phyloP scores from a whole-genome alignment of 352 stramenopile genomes.

The Pythium folliculosum region DNA sequence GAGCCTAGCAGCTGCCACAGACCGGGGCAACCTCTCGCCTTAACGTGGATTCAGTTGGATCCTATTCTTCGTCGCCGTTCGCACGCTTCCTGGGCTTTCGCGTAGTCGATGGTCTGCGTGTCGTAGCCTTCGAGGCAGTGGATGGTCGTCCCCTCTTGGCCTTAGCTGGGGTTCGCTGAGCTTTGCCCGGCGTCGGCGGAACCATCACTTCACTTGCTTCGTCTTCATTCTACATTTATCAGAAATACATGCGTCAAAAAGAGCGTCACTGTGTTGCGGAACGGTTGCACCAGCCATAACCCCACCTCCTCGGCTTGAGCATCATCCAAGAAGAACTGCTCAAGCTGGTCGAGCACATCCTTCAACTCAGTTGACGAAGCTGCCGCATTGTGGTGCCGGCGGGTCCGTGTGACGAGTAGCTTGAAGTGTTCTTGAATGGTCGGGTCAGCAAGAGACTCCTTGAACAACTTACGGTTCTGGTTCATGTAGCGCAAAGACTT shows the following conservation, averaged over 20 bases:
- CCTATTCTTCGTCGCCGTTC: conserved; percentile 19
- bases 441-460: conserved; percentile 90
- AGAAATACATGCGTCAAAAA: background rate
- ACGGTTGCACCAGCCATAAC: background rate
- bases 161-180: conserved; percentile 5
- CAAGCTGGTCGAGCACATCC: conserved; percentile 72
- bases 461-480: conserved; percentile 89
- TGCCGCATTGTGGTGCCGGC: conserved; percentile 40
- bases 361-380: conserved; percentile 67
- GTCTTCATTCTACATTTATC: conserved; percentile 25
- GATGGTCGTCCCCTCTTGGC: conserved; percentile 7
- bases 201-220: conserved; percentile 7
- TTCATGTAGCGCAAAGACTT: conserved; percentile 93
- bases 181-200: conserved; percentile 16
- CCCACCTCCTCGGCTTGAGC: conserved; percentile 42
- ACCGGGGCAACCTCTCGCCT: conserved; percentile 29
- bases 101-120: background rate
- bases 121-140: background rate
- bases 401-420: conserved; percentile 69
- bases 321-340: conserved; percentile 45
- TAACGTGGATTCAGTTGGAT: background rate
- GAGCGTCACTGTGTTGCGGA: background rate
- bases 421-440: conserved; percentile 92
- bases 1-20: conserved; percentile 32
- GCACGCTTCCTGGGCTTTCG: conserved; percentile 11